Base-by-base conservation (phyloP, 352 stramenopile genomes). In the Phytopythium kandeliae region DNA sequence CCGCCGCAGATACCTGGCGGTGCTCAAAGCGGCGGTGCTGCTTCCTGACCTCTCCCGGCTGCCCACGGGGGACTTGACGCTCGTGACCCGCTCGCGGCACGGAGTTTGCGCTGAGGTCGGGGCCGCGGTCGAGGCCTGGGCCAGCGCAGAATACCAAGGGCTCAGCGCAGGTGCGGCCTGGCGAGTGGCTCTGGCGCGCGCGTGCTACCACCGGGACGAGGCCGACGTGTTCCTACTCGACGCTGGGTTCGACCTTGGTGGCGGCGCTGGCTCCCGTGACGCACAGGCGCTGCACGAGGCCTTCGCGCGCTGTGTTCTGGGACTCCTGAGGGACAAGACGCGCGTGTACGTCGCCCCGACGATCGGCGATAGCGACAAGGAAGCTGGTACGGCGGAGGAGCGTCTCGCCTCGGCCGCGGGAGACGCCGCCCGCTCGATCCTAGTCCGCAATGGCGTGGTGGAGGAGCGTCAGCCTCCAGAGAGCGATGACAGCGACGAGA, bases 1-100 rank as follows among this genome's bases (percentile, higher is more conserved):
- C 48, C 58, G 58, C 30, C 68, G 74, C 25, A 85, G 84, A 56
- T 96, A 96, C 62, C 51, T 74, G 37, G 74, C 70, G 16, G 74
- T 90, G 31, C 54, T 97, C 38, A 71, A 92, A 17, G 75, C 84
- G 2, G 96, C 87, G 49, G 76, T 69, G 0, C 57, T 98, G 41
- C 59, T 68, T 8, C 63, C 82, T n/a, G 83, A 97, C 55, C 55
- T 98, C 7, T 57, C 67, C 28, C 59, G 85, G 57, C 67, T 98
- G 6, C 60, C 86, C 13, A 63, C 78, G 36, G 88, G 92, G 17
- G 92, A 98, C 51, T 57, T 86, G 46, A 97, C 85, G 15, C 62
- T 85, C 26, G 74, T 95, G 42, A 63, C 74, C 11, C 74, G 89
- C 43, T 35, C 43, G n/a, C 28, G 8, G 4, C 24, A 21, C 15